Evolutionary conservation across 305 asterid genomes (phyloP).

Genomic region (Fraxinus sp.): DNA sequence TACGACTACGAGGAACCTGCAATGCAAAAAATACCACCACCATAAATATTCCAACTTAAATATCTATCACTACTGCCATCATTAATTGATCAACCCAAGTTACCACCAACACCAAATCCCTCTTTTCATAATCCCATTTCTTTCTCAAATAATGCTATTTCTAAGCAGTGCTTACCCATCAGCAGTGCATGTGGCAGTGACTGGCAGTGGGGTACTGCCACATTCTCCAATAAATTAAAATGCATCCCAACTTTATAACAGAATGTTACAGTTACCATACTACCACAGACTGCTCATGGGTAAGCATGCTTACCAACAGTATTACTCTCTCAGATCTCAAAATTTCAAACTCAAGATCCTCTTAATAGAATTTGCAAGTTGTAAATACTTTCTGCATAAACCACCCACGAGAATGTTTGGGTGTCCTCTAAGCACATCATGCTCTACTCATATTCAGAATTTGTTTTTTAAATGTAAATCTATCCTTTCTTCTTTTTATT

Average conservation of each 20-base stretch:
- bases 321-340: slow-evolving; percentile 1
- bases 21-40: not conserved
- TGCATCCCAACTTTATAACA: not conserved
- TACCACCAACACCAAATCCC: not conserved
- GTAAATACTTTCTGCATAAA: not conserved
- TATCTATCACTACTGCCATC: not conserved
- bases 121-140: not conserved
- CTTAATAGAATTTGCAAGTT: not conserved
- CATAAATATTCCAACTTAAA: not conserved
- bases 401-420: not conserved
- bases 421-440: not conserved
- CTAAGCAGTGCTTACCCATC: not conserved
- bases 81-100: not conserved
- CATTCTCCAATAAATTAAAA: not conserved
- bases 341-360: not conserved
- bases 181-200: not conserved
- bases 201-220: not conserved
- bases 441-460: not conserved
- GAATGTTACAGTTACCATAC: not conserved
- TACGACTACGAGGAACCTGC: not conserved
- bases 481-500: not conserved
- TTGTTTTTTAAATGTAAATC: not conserved
- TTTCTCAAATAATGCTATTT: not conserved
- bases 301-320: not conserved
- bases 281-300: not conserved